Conservation (phyloP, 352 stramenopile species). For the Phytophthora megakarya region DNA sequence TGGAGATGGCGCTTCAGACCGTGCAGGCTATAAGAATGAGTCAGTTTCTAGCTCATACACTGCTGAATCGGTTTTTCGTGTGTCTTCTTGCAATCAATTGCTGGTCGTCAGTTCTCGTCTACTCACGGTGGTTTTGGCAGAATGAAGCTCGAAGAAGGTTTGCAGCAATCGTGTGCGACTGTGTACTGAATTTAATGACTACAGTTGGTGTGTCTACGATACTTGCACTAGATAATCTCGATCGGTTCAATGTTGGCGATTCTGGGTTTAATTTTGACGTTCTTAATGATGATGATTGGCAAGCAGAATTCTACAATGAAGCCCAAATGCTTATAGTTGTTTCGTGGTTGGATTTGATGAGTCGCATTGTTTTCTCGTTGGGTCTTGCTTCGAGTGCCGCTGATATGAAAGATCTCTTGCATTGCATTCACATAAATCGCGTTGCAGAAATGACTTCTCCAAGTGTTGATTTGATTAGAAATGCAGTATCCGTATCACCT, state of each 20-base stretch:
- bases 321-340: not conserved
- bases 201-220: conserved; percentile 3
- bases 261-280: not conserved
- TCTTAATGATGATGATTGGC: conserved; percentile 1
- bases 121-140: conserved; percentile 1
- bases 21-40: not conserved
- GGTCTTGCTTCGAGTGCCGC: not conserved
- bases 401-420: conserved; percentile 3
- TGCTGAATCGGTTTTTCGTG: not conserved
- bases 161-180: conserved; percentile 8
- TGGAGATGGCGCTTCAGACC: not conserved
- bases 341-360: conserved; percentile 1
- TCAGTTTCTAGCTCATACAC: not conserved
- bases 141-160: conserved; percentile 8
- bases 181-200: conserved; percentile 4
- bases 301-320: conserved; percentile 5
- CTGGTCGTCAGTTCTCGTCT: conserved; percentile 4
- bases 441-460: not conserved
- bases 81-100: not conserved
- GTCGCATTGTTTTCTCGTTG: not conserved
- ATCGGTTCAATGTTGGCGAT: not conserved
- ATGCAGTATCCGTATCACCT: not conserved
- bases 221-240: conserved; percentile 1
- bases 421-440: not conserved
- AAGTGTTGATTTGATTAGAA: not conserved